phyloP scores from a whole-genome alignment of 169 alveolate genomes.

The Plasmodium cynomolgi region DNA sequence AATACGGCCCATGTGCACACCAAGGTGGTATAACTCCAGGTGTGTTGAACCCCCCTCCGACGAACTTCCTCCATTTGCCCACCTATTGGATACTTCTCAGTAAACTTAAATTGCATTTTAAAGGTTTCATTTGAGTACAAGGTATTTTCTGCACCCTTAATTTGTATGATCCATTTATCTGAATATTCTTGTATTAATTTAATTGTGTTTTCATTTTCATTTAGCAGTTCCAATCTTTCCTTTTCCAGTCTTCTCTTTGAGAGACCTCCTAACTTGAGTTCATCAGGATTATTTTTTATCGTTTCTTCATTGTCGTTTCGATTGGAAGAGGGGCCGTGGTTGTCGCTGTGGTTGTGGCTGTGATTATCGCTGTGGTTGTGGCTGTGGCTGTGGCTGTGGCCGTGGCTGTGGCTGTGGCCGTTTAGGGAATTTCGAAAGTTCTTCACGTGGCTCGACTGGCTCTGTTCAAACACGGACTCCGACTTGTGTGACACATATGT shows the following conservation, averaged over 20 bases:
- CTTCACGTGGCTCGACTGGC: background rate
- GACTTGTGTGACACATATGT: background rate
- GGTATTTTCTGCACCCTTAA: conserved; percentile 80
- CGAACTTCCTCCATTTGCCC: background rate
- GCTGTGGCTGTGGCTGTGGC: too few relatives aligned
- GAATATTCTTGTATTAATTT: conserved; percentile 51
- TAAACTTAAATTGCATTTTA: conserved; percentile 75
- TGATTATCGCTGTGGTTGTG: too few relatives aligned
- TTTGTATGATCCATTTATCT: conserved; percentile 77
- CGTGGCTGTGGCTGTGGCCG: background rate
- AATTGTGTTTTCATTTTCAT: conserved; percentile 56
- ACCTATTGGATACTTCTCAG: conserved; percentile 80
- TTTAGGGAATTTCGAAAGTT: background rate
- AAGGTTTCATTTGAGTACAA: conserved; percentile 74
- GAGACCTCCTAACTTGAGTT: conserved; percentile 25
- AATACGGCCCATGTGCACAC: background rate
- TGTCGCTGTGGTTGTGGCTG: too few relatives aligned
- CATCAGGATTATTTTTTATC: conserved; percentile 1
- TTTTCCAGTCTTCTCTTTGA: conserved; percentile 71
- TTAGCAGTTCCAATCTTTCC: conserved; percentile 52
- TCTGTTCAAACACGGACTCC: conserved; percentile 21
- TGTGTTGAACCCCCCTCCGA: background rate
- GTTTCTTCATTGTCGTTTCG: background rate
- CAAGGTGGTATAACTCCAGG: background rate
- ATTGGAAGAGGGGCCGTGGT: background rate